Evolutionary conservation across 2,329 filamentous ascomycete species (phyloP).

Genomic region (Didymella arachidicola): DNA sequence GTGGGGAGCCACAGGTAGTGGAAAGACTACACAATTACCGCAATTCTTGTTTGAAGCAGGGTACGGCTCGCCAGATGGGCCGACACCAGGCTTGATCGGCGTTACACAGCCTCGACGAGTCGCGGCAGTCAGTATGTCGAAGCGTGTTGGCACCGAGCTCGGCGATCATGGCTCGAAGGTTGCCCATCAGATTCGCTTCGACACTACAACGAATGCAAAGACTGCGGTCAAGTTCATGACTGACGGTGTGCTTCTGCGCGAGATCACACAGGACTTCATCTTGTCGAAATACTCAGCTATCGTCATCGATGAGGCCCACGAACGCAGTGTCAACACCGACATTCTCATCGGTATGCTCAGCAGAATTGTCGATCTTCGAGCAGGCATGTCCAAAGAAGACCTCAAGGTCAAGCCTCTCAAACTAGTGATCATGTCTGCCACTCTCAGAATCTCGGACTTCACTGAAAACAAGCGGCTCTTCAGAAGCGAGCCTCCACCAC

Average conservation of each 20-base stretch:
- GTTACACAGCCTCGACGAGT: constrained; percentile 95
- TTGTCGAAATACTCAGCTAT: constrained; percentile 91
- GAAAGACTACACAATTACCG: constrained; percentile 96
- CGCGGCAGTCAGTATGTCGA: constrained; percentile 95
- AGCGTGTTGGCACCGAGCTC: constrained; percentile 85
- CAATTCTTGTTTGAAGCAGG: constrained; percentile 96
- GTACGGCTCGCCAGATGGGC: constrained; percentile 79
- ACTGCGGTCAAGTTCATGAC: constrained; percentile 99
- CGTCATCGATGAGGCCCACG: constrained; percentile 95
- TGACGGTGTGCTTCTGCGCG: constrained; percentile 90
- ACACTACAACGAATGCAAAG: constrained; percentile 78
- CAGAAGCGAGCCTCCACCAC: constrained; percentile 73
- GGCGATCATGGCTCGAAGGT: constrained; percentile 79
- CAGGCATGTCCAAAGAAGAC: constrained; percentile 76
- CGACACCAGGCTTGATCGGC: constrained; percentile 90
- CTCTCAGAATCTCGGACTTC: constrained; percentile 87
- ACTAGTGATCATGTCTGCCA: constrained; percentile 97
- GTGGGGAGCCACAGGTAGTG: constrained; percentile 93
- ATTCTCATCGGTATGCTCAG: constrained; percentile 98
- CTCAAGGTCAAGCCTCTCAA: constrained; percentile 77
- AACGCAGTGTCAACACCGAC: constrained; percentile 96
- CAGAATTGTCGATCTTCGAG: constrained; percentile 83
- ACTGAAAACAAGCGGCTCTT: constrained; percentile 85
- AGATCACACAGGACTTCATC: constrained; percentile 88
- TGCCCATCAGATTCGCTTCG: constrained; percentile 91